Base-by-base conservation (phyloP, 2,329 filamentous ascomycete genomes). In the Xylaria hypoxylon region DNA sequence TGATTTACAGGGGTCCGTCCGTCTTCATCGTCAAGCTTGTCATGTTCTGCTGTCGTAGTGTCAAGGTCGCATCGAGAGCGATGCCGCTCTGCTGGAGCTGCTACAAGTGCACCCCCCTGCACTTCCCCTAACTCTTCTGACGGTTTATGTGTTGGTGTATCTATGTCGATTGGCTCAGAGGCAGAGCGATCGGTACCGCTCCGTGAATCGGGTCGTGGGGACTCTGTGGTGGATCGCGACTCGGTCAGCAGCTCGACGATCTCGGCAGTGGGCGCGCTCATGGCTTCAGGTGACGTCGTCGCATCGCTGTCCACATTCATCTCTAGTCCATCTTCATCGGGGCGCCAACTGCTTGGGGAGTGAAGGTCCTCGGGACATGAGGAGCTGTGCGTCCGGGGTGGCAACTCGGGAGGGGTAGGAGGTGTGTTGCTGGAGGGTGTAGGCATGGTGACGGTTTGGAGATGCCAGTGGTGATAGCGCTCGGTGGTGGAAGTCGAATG, bases 311-410 rank as follows among this genome's bases (percentile, higher is more conserved):
- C 73, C 60, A 72, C 45, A 50, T 73, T 73, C 72, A 75, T 74
- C 63, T 72, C 73, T 24, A 73, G 65, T 24, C 69, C 70, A 70
- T 75, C 73, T 59, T 74, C 67, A 38, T 74, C 67, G 22, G 70
- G 64, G 58, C 68, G 71, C 74, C 75, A 75, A 59, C 69, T 73
- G 35, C 65, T 67, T 8, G 70, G 66, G 28, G 72, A 68, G 59
- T 71, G 71, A 31, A 65, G 24, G 53, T 77, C 76, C 17, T 77
- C 76, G 26, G 76, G 76, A 69, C 76, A 77, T 66, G 74, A 75
- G 22, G 75, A 76, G 68, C 71, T 74, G 40, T 77, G 74, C 17
- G 72, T 72, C 66, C 76, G 69, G 8, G 75, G 68, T 38, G 74
- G 73, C 22, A 74, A 65, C 47, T 74, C 71, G 15, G 75, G 68